Percentiles rank a stretch among this genome's conserved stretches.
phyloP scores from a whole-genome alignment of 169 alveolate species.

The Eimeria acervulina region DNA sequence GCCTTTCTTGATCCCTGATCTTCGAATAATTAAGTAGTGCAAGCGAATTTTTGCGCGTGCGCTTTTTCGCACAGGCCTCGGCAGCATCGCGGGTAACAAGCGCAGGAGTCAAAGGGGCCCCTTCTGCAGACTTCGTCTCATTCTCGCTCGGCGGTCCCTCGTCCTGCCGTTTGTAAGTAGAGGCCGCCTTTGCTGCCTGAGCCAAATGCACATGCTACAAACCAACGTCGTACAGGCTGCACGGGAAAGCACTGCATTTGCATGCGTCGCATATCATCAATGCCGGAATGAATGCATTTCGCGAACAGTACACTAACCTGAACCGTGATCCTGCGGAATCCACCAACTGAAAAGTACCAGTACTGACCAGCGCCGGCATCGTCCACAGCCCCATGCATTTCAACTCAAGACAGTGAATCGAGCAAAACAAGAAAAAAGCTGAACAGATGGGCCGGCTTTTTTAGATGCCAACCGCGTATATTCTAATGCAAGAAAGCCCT shows the following conservation, averaged over 20 bases:
- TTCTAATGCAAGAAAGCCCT: not conserved
- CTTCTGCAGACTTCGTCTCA: constrained; percentile 55
- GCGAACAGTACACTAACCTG: not conserved
- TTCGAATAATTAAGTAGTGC: constrained; percentile 75
- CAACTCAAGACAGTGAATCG: not conserved
- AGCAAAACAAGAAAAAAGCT: not conserved
- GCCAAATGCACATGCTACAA: not conserved
- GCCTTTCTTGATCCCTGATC: constrained; percentile 71
- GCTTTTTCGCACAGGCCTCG: constrained; percentile 75
- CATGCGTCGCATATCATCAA: not conserved
- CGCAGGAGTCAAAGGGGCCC: not conserved
- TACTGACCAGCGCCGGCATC: not conserved
- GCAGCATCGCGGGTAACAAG: constrained; percentile 60
- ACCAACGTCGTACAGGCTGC: not conserved
- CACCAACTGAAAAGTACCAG: not conserved
- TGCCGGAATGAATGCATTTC: not conserved
- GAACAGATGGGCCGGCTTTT: not conserved
- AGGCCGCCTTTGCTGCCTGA: constrained; percentile 81
- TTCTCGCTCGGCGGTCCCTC: constrained; percentile 70
- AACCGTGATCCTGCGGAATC: not conserved
- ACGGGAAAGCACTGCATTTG: not conserved
- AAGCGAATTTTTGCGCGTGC: constrained; percentile 82
- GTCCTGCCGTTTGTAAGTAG: constrained; percentile 80
- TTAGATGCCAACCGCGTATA: not conserved
- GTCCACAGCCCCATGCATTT: not conserved